Evolutionary conservation across 2,329 filamentous ascomycete genomes (phyloP).

Genomic region (Acrocalymma vagum): DNA sequence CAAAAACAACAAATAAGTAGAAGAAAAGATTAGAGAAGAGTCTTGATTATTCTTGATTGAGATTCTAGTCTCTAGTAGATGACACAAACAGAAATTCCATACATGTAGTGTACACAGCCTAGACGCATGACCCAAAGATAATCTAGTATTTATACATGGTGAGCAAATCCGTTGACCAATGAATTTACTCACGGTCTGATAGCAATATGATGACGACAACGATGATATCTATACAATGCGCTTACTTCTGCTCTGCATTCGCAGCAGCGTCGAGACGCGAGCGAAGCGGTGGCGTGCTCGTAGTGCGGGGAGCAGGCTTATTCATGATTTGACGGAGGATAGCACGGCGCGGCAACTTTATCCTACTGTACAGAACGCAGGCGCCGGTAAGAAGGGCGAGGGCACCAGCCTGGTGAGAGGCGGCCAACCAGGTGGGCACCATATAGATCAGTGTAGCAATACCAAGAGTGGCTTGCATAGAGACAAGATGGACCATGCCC

Average conservation of each 20-base stretch:
- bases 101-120: too few species aligned
- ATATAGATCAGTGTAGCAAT: slow-evolving; percentile 94
- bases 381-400: slow-evolving; percentile 85
- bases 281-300: slow-evolving; percentile 25
- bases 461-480: slow-evolving; percentile 83
- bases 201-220: too few species aligned
- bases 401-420: slow-evolving; percentile 90
- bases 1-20: too few species aligned
- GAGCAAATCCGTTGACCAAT: too few species aligned
- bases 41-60: too few species aligned
- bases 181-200: too few species aligned
- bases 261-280: slow-evolving; percentile 29
- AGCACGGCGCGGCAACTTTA: slow-evolving; percentile 42
- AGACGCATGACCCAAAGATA: too few species aligned
- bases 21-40: too few species aligned
- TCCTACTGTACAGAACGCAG: slow-evolving; percentile 75
- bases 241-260: slow-evolving; percentile 18
- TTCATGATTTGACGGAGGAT: slow-evolving; percentile 41
- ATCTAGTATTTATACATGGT: too few species aligned
- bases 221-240: too few species aligned
- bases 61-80: too few species aligned
- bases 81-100: too few species aligned
- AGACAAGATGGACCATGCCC: slow-evolving; percentile 84
- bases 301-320: slow-evolving; percentile 21
- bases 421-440: slow-evolving; percentile 86